Evolutionary conservation across 345 rosid genomes (phyloP), one percentile per base, ranked within the genome.

Genomic region (Ceriops decandra): DNA sequence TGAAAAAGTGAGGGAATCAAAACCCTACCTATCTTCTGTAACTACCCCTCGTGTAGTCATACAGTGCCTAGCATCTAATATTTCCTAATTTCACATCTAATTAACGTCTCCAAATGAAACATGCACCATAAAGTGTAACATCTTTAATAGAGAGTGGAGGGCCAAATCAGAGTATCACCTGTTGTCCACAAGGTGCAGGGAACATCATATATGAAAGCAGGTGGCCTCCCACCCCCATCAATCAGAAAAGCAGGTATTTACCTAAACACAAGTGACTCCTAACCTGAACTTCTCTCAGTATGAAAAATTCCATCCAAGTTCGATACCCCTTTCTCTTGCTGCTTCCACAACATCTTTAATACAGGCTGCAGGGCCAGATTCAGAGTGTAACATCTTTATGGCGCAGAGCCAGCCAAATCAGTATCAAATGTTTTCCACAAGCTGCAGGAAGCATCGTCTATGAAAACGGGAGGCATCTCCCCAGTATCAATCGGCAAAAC

Each of bases 311-410:
- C 72, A 81, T 27, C 68, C 47, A 26, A 90, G 74, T 57, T 66
- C 71, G 57, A 92, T 87, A 62, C 91, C 98, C 71, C 80, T 85
- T 76, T 78, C 73, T 72, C 77, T 80, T 2, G 95, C 95, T 57
- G 80, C 90, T 78, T 84, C 85, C 31, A 74, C 57, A 17, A 86
- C 68, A n/a, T 24, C 26, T 24, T 24, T 24, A 24, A 24, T 24
- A 24, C 26, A 24, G 26, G 26, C 26, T 24, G 26, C 26, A 24
- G 30, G 30, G 30, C 30, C 30, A 28, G 1, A 28, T 28, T 2
- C 36, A 33, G 36, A 28, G 30, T 28, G 3, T 28, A 13, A 11
- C 16, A 15, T 42, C 17, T 15, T 42, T 42, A 3, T 2, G 11
- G 16, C 10, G 15, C 15, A 36, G 2, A 0, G 26, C 7, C 10